phyloP scores from a whole-genome alignment of 2,329 filamentous ascomycete species.

The Passalora sequoiae region DNA sequence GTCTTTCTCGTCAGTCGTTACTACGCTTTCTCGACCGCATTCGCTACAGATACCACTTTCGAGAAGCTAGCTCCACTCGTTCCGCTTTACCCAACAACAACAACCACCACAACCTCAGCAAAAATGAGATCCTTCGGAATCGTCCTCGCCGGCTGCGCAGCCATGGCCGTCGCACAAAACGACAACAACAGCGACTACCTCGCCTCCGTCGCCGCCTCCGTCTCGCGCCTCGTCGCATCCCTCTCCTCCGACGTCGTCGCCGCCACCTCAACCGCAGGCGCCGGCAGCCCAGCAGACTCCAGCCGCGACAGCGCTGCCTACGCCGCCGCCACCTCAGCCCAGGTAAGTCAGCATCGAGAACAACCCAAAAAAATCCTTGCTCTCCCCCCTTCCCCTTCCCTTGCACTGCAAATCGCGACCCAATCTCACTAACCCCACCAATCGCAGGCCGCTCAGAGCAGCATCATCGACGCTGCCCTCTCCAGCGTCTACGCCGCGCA shows the following conservation, averaged over 20 bases:
- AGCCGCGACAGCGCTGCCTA: slow-evolving; percentile 17
- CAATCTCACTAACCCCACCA: slow-evolving; percentile 2
- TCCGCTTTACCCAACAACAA: background rate
- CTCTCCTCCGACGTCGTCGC: slow-evolving; percentile 1
- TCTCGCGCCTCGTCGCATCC: slow-evolving; percentile 3
- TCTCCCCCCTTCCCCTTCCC: too few species aligned
- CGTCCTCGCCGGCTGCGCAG: slow-evolving; percentile 22
- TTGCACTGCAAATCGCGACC: background rate
- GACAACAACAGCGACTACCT: background rate
- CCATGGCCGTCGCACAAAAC: slow-evolving; percentile 21
- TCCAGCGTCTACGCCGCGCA: slow-evolving; percentile 15
- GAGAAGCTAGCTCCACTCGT: too few species aligned
- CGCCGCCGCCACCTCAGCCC: slow-evolving; percentile 15
- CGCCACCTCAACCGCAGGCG: background rate
- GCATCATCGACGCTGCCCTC: slow-evolving; percentile 14
- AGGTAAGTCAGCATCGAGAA: slow-evolving; percentile 7
- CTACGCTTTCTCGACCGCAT: background rate
- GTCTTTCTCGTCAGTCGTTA: background rate
- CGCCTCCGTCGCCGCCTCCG: slow-evolving; percentile 2
- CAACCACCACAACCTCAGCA: background rate
- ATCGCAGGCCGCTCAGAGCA: slow-evolving; percentile 10
- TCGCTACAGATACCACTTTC: too few species aligned
- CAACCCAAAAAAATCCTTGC: too few species aligned
- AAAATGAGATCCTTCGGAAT: slow-evolving; percentile 24
- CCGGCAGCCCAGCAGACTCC: slow-evolving; percentile 13